Conservation (phyloP, 441 rosid genomes). For the Euphorbia celastroides region DNA sequence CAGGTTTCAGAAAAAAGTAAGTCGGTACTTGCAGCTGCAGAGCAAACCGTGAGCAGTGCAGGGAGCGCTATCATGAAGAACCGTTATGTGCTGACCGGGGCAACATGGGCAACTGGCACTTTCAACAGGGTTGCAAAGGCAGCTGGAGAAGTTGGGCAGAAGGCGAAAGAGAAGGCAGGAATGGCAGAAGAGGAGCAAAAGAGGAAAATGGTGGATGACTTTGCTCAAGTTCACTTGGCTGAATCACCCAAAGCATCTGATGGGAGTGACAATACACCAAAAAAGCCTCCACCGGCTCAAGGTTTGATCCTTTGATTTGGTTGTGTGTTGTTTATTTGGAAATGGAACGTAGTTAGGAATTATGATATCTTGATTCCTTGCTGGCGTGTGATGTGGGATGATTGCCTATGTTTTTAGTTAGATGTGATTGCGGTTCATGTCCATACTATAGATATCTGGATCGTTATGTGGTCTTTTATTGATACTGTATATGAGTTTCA, state of each 20-base stretch:
- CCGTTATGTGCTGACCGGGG: slow-evolving; percentile 55
- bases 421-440: slow-evolving; percentile 14
- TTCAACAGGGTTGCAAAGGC: slow-evolving; percentile 73
- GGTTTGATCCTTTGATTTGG: slow-evolving; percentile 53
- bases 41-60: slow-evolving; percentile 64
- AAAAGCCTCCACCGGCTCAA: slow-evolving; percentile 46
- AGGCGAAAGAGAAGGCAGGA: slow-evolving; percentile 69
- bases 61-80: slow-evolving; percentile 85
- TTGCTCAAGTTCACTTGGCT: slow-evolving; percentile 43
- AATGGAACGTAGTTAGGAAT: slow-evolving; percentile 11
- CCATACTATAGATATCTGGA: slow-evolving; percentile 4
- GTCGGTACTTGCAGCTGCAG: slow-evolving; percentile 74
- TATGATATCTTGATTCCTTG: slow-evolving; percentile 13
- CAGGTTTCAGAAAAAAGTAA: slow-evolving; percentile 88
- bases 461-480: not conserved
- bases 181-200: slow-evolving; percentile 62
- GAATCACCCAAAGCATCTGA: slow-evolving; percentile 49
- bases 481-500: not conserved
- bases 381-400: slow-evolving; percentile 17
- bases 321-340: slow-evolving; percentile 8
- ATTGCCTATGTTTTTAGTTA: not conserved
- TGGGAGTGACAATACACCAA: slow-evolving; percentile 33
- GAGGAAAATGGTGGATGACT: slow-evolving; percentile 53
- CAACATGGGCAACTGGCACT: slow-evolving; percentile 77
- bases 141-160: slow-evolving; percentile 85